Percentiles rank a stretch among this genome's conserved stretches.
phyloP scores from a whole-genome alignment of 345 rosid species.

The Eucalyptus regnans region DNA sequence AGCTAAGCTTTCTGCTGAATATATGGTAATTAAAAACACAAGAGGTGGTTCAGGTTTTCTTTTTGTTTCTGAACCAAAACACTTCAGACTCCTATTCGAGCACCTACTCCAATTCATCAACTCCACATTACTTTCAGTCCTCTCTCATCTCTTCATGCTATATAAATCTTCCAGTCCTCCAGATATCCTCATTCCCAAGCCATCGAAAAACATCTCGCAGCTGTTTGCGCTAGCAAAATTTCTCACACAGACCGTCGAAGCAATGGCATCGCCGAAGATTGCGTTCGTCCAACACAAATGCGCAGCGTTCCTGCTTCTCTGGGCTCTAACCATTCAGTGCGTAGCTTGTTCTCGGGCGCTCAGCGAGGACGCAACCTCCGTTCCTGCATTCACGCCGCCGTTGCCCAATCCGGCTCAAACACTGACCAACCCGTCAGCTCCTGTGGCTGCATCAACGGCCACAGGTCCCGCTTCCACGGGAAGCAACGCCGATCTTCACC shows the following conservation, averaged over 20 bases:
- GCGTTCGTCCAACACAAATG: neutral
- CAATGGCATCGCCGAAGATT: neutral
- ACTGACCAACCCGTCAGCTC: neutral
- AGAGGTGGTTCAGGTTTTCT: neutral
- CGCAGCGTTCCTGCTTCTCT: neutral
- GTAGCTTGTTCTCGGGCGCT: neutral
- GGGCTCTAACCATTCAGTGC: neutral
- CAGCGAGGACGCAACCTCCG: neutral
- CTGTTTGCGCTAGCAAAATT: neutral
- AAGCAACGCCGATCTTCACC: neutral
- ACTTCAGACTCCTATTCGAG: neutral
- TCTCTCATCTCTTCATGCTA: neutral
- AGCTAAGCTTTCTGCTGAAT: neutral
- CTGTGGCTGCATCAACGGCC: neutral
- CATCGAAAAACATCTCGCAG: neutral
- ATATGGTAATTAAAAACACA: neutral
- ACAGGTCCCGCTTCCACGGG: conserved; percentile 1
- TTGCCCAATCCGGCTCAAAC: neutral
- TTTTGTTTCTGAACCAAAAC: neutral
- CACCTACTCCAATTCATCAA: neutral
- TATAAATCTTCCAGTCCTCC: neutral
- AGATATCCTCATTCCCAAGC: neutral
- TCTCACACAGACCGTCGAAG: neutral
- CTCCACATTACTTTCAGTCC: neutral
- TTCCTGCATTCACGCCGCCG: neutral